Evolutionary conservation across 225 moss, liverwort and hornwort genomes (phyloP).

Genomic region (Climacium dendroides): DNA sequence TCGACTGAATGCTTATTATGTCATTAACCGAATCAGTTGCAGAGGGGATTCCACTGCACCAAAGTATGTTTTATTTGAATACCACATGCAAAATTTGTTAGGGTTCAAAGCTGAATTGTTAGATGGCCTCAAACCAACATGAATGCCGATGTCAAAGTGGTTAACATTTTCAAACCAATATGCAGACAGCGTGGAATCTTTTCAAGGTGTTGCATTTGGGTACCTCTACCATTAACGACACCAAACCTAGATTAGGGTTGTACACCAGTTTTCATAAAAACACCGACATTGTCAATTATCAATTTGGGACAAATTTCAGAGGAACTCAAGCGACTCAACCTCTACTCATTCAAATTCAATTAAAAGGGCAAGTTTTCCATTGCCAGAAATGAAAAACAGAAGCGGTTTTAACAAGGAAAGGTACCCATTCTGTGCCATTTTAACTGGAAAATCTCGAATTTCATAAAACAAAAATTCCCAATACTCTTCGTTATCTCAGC

Average conservation of each 20-base stretch:
- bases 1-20: not conserved
- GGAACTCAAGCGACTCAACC: not conserved
- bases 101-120: not conserved
- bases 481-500: not conserved
- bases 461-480: too few species aligned
- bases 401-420: not conserved
- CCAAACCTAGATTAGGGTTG: not conserved
- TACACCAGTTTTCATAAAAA: not conserved
- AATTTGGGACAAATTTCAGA: not conserved
- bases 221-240: not conserved
- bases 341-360: not conserved
- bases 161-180: not conserved
- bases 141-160: not conserved
- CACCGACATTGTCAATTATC: not conserved
- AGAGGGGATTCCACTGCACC: too few species aligned
- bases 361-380: not conserved
- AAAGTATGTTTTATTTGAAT: not conserved
- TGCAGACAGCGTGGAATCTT: not conserved
- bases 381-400: not conserved
- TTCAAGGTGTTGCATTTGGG: not conserved
- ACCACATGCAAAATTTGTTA: not conserved
- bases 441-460: not conserved
- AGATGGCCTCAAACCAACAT: not conserved
- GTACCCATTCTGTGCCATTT: too few species aligned
- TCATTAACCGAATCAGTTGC: not conserved